These are phyloP conservation scores for Arthrobotrys sinensis DNA, from an alignment of 2,329 filamentous ascomycete species.

Conservation along the genomic window DNA sequence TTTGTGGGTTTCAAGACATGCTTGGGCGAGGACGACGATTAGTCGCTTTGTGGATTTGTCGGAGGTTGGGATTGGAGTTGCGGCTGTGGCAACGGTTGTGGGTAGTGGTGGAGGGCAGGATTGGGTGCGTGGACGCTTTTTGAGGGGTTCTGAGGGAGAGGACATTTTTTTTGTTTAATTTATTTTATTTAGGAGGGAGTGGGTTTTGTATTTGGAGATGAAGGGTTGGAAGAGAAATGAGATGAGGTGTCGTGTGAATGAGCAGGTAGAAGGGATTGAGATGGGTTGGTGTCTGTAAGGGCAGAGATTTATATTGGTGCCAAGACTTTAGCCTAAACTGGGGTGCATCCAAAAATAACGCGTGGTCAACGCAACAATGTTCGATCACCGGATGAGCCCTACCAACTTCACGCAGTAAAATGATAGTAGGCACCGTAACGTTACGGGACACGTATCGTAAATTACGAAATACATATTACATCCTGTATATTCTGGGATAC, in stretches of 20 bases:
- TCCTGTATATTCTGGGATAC: no score
- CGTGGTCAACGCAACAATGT: constrained; percentile 19
- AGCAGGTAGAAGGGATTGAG: constrained; percentile 9
- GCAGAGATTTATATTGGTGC: constrained; percentile 30
- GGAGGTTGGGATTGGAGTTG: constrained; percentile 82
- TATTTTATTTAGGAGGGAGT: neutral
- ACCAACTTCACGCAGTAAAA: no score
- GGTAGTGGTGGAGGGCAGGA: constrained; percentile 95
- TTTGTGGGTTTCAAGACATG: constrained; percentile 97
- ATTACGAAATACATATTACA: no score
- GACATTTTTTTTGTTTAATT: constrained; percentile 62
- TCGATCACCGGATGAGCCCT: no score
- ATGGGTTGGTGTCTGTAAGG: constrained; percentile 7
- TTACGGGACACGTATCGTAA: no score
- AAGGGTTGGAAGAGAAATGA: neutral
- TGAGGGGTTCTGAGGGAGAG: constrained; percentile 63
- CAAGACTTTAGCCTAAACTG: constrained; percentile 22
- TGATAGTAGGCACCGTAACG: no score
- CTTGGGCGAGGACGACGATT: constrained; percentile 96
- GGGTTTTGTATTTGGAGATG: neutral
- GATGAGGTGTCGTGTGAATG: constrained; percentile 32
- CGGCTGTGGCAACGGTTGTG: constrained; percentile 92
- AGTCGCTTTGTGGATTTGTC: constrained; percentile 93
- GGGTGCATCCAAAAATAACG: constrained; percentile 16
- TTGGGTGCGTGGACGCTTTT: constrained; percentile 80